phyloP scores from a whole-genome alignment of 2,329 filamentous ascomycete genomes.

The Clonostachys chloroleuca region DNA sequence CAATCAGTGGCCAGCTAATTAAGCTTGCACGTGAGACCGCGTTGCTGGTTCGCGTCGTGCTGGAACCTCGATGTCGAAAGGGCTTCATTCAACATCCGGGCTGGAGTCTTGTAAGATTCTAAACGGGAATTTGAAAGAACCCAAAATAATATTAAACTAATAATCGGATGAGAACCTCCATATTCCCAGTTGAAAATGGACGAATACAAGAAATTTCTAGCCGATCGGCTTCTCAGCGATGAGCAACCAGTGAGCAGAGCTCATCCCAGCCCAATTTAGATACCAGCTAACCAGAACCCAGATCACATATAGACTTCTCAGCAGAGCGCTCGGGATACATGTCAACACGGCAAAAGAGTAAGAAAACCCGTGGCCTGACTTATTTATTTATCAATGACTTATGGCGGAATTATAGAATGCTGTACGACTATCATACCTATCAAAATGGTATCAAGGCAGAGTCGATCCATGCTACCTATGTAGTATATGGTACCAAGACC shows the following conservation, averaged over 20 bases:
- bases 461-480: constrained; percentile 87
- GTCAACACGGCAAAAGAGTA: constrained; percentile 88
- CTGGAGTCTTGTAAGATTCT: too few relatives aligned
- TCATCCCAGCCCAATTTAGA: background rate
- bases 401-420: constrained; percentile 62
- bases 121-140: too few relatives aligned
- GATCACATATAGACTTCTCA: constrained; percentile 85
- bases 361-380: constrained; percentile 16
- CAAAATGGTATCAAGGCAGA: constrained; percentile 72
- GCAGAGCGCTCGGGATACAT: constrained; percentile 77
- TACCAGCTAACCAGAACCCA: constrained; percentile 25
- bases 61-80: background rate
- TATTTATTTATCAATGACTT: constrained; percentile 31
- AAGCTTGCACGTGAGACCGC: too few relatives aligned
- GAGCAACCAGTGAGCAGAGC: constrained; percentile 57
- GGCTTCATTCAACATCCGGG: too few relatives aligned
- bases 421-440: constrained; percentile 74
- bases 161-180: too few relatives aligned
- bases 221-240: constrained; percentile 72
- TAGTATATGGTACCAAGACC: constrained; percentile 68
- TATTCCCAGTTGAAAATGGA: constrained; percentile 32
- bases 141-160: too few relatives aligned
- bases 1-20: too few relatives aligned
- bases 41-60: too few relatives aligned
- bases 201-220: constrained; percentile 68